Evolutionary conservation across 2,329 filamentous ascomycete species (phyloP), one percentile per base, ranked within the genome.

Genomic region (Nemania bipapillata): DNA sequence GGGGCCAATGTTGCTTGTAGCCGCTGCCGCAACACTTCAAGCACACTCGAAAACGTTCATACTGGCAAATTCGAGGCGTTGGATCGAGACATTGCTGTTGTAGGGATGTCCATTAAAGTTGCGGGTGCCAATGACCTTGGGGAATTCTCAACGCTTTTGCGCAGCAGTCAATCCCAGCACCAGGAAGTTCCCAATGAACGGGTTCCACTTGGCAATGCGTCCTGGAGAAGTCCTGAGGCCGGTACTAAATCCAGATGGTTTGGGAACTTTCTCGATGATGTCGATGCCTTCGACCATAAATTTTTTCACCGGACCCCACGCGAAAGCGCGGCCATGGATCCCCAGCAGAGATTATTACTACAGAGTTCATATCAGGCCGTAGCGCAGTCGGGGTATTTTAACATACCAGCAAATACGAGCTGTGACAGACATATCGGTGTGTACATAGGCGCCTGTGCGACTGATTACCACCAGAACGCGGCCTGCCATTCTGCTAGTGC

Each of bases 391-490:
- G 75, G 79, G 0, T 77, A 77, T 57, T 75, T 74, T n/a, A n/a
- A n/a, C n/a, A n/a, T n/a, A n/a, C n/a, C n/a, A n/a, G n/a, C n/a
- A n/a, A n/a, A n/a, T n/a, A n/a, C n/a, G n/a, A n/a, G n/a, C 62
- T 20, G 50, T 6, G 54, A 69, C 5, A 68, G 55, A 20, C 56
- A 73, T 17, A 69, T 83, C 0, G 83, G 83, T 2, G 77, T 75
- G 20, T 85, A 80, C 53, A 69, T 84, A 1, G 82, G 82, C 6
- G 61, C 74, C 4, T 75, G 76, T 30, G 71, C 67, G 0, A 72
- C 67, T 1, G 82, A 85, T 57, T 85, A 85, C 66, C 79, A 83
- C 20, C 54, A 79, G 40, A 83, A 85, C 57, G 69, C 82, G 0
- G 76, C 77, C 1, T 79, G 77, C 32, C 74, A 84, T 40, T 50